Conservation (phyloP, 805 yeast genomes). For the Wickerhamomyces subpelliculosus region DNA sequence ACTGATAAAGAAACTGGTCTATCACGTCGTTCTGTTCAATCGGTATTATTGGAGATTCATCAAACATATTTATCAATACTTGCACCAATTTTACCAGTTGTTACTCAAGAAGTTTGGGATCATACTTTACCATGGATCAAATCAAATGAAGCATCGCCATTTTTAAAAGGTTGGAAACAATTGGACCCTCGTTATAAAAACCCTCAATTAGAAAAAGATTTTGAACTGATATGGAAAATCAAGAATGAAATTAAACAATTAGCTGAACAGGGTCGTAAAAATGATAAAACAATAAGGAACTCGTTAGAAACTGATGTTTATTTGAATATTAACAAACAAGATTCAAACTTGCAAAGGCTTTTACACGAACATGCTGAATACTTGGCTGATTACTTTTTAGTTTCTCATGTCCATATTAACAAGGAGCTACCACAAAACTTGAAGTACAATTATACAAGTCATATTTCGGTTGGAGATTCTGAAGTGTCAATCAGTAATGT, state of each 20-base stretch:
- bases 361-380: slow-evolving; percentile 27
- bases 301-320: slow-evolving; percentile 52
- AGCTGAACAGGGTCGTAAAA: slow-evolving; percentile 47
- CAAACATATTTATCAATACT: slow-evolving; percentile 57
- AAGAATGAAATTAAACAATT: slow-evolving; percentile 42
- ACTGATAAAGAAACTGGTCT: slow-evolving; percentile 47
- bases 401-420: slow-evolving; percentile 47
- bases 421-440: slow-evolving; percentile 8
- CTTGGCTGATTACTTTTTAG: slow-evolving; percentile 52
- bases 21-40: slow-evolving; percentile 53
- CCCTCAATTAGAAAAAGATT: slow-evolving; percentile 30
- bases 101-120: slow-evolving; percentile 87
- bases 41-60: slow-evolving; percentile 56
- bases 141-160: slow-evolving; percentile 10
- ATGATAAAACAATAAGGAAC: slow-evolving; percentile 40
- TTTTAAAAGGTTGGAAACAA: slow-evolving; percentile 19
- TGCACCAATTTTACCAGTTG: slow-evolving; percentile 76
- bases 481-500: slow-evolving; percentile 31
- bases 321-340: slow-evolving; percentile 22
- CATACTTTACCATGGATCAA: slow-evolving; percentile 30
- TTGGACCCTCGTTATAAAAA: slow-evolving; percentile 30
- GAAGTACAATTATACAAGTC: slow-evolving; percentile 23
- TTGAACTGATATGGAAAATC: slow-evolving; percentile 38
- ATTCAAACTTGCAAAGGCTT: slow-evolving; percentile 4
- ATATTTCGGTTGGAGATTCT: slow-evolving; percentile 24